Evolutionary conservation across 2,329 filamentous ascomycete species (phyloP).

Genomic region (Aspergillus cejpii): DNA sequence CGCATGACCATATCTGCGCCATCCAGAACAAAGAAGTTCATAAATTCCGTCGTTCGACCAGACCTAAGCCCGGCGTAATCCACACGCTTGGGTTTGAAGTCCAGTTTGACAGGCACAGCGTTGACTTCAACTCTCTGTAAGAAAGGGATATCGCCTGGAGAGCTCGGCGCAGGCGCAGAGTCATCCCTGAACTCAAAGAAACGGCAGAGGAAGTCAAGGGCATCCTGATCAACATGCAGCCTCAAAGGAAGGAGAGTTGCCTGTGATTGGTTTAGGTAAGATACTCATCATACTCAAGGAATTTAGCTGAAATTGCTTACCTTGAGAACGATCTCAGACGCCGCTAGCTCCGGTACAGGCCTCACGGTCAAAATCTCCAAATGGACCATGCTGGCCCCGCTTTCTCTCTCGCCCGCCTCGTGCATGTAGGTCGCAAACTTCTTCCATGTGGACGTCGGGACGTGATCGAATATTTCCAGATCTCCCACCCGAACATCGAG

Average conservation of each 20-base stretch:
- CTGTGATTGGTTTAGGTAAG: constrained; percentile 28
- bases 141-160: constrained; percentile 70
- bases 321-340: constrained; percentile 80
- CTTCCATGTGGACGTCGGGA: constrained; percentile 94
- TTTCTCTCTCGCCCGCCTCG: constrained; percentile 78
- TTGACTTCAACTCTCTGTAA: constrained; percentile 84
- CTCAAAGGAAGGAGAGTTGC: constrained; percentile 73
- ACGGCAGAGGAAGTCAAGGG: constrained; percentile 89
- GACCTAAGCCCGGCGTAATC: constrained; percentile 90
- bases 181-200: constrained; percentile 98
- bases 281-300: background rate
- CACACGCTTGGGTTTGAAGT: constrained; percentile 98
- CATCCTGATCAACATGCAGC: constrained; percentile 94
- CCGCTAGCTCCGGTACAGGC: constrained; percentile 74
- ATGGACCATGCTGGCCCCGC: constrained; percentile 82
- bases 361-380: constrained; percentile 82
- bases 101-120: constrained; percentile 73
- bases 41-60: constrained; percentile 92
- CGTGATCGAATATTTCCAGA: constrained; percentile 86
- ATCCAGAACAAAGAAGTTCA: constrained; percentile 95
- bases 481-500: constrained; percentile 75
- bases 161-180: constrained; percentile 44
- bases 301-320: constrained; percentile 32
- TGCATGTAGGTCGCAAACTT: constrained; percentile 94
- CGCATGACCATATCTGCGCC: constrained; percentile 77